Conservation (phyloP, 805 yeast genomes). For the Saccharomycopsis sp. region DNA sequence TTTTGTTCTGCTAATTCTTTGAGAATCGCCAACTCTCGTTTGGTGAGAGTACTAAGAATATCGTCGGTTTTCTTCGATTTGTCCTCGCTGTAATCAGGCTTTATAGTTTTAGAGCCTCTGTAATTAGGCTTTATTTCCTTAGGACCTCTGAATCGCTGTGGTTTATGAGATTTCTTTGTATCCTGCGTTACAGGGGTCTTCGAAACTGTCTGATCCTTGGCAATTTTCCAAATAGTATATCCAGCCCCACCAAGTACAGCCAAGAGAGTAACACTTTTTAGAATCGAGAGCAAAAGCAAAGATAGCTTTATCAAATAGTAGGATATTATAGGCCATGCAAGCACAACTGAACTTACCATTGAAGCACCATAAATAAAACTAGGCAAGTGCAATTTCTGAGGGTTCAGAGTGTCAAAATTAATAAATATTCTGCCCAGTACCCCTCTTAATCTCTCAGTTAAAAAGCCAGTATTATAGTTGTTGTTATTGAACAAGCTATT, state of each 20-base stretch:
- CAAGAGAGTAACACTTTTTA: constrained; percentile 9
- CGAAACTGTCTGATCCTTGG: not conserved
- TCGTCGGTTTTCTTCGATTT: not conserved
- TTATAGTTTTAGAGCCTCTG: not conserved
- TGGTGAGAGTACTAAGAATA: constrained; percentile 3
- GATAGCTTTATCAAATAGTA: constrained; percentile 2
- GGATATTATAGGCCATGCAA: constrained; percentile 5
- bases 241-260: constrained; percentile 2
- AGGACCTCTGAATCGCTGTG: not conserved
- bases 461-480: too few relatives aligned
- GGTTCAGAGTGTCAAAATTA: not conserved
- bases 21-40: constrained; percentile 6
- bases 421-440: not conserved
- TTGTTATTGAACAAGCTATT: not conserved
- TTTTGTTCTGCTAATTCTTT: constrained; percentile 1
- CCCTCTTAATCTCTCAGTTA: too few relatives aligned
- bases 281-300: not conserved
- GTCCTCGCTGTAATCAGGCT: not conserved
- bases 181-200: not conserved
- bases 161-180: not conserved
- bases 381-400: constrained; percentile 9
- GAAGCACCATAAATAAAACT: constrained; percentile 14
- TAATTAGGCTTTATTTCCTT: too few relatives aligned
- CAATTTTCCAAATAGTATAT: not conserved
- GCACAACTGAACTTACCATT: not conserved